These are phyloP conservation scores for Comarum palustre DNA, from an alignment of 306 rosid species.

Conservation along the genomic window DNA sequence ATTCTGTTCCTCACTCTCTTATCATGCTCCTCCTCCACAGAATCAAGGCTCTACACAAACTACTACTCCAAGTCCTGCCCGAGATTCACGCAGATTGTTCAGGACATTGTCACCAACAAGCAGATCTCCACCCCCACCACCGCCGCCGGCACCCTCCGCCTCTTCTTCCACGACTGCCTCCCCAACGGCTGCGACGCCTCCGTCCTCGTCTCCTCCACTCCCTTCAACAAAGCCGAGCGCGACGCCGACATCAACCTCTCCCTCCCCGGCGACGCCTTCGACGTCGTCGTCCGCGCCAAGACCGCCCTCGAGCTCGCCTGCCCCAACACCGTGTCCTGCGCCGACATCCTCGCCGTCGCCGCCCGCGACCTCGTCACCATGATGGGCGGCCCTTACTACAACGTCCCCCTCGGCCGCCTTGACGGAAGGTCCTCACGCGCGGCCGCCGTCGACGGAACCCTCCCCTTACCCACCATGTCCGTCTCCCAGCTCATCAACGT, in stretches of 20 bases:
- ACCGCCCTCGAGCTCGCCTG: conserved; percentile 52
- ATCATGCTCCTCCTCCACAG: background rate
- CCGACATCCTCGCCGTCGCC: conserved; percentile 48
- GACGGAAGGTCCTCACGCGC: conserved; percentile 41
- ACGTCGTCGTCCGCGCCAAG: conserved; percentile 42
- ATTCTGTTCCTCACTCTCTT: conserved; percentile 13
- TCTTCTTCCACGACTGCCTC: conserved; percentile 46
- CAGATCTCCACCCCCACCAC: conserved; percentile 49
- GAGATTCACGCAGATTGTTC: conserved; percentile 35
- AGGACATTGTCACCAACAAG: conserved; percentile 38
- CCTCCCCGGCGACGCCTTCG: conserved; percentile 53
- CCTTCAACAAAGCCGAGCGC: conserved; percentile 47
- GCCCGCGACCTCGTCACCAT: conserved; percentile 46
- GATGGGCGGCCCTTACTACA: conserved; percentile 46
- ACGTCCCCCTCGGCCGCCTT: conserved; percentile 35
- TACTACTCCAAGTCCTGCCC: conserved; percentile 36
- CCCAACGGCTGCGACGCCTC: conserved; percentile 48
- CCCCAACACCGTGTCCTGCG: conserved; percentile 44
- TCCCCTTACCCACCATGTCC: conserved; percentile 59
- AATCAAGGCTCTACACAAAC: conserved; percentile 20
- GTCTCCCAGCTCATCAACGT: conserved; percentile 42
- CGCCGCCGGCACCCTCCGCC: conserved; percentile 44
- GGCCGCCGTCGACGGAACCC: conserved; percentile 35
- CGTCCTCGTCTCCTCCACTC: conserved; percentile 37
- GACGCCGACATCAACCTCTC: conserved; percentile 52